These are phyloP conservation scores for Barbarea vulgaris DNA, from an alignment of 345 rosid genomes.

Conservation along the genomic window DNA sequence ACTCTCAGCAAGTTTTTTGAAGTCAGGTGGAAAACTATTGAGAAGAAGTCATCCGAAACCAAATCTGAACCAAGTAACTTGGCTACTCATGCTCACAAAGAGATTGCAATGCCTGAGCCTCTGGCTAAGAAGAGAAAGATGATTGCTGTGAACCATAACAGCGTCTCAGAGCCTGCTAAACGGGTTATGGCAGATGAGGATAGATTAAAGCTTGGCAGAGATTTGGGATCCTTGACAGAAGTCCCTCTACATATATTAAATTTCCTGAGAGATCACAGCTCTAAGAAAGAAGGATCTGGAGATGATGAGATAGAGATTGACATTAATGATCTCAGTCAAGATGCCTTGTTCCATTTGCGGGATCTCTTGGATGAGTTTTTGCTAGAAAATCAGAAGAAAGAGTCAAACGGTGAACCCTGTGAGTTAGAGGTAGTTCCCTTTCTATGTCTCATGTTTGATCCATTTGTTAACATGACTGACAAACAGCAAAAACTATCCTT, in stretches of 20 bases:
- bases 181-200: constrained; percentile 89
- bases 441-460: constrained; percentile 8
- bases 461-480: constrained; percentile 15
- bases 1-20: constrained; percentile 66
- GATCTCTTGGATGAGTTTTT: constrained; percentile 70
- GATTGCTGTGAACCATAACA: constrained; percentile 65
- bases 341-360: constrained; percentile 64
- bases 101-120: constrained; percentile 48
- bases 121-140: constrained; percentile 62
- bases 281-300: constrained; percentile 67
- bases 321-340: constrained; percentile 72
- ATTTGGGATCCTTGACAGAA: constrained; percentile 64
- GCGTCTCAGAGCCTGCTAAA: constrained; percentile 73
- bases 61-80: constrained; percentile 46
- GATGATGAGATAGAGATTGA: constrained; percentile 97
- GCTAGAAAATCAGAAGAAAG: constrained; percentile 50
- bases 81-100: constrained; percentile 47
- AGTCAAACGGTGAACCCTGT: constrained; percentile 53
- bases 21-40: constrained; percentile 70
- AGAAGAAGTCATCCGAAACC: constrained; percentile 59
- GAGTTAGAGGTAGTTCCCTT: constrained; percentile 68
- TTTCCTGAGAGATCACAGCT: constrained; percentile 68
- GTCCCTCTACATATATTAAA: constrained; percentile 72
- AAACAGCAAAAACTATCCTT: constrained; percentile 23
- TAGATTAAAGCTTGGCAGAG: constrained; percentile 83